Percentiles rank a stretch among this genome's conserved stretches.
These are phyloP conservation scores for Penicillium sp. DNA, from an alignment of 2,329 filamentous ascomycete species.

Conservation along the genomic window DNA sequence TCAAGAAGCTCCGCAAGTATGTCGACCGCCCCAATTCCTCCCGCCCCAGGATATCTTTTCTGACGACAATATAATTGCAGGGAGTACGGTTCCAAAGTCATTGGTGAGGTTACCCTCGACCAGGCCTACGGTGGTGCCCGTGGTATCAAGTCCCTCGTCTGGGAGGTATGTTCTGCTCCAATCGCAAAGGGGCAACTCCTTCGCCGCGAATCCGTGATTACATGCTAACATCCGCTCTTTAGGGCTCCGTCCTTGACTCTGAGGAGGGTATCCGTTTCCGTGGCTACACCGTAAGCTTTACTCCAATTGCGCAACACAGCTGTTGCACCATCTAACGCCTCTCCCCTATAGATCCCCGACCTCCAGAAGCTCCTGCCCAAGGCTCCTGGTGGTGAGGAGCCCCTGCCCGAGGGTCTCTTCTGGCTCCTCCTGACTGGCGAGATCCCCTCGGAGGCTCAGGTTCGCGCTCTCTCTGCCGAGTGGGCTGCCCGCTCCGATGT, in stretches of 20 bases:
- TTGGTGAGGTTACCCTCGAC: constrained; percentile 98
- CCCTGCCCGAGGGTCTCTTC: constrained; percentile 98
- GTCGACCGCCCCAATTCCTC: constrained; percentile 35
- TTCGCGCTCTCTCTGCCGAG: constrained; percentile 95
- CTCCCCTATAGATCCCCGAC: constrained; percentile 72
- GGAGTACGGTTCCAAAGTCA: constrained; percentile 90
- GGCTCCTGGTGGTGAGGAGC: constrained; percentile 94
- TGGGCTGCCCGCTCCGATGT: constrained; percentile 97
- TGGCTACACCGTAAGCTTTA: constrained; percentile 74
- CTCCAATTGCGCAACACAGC: background rate
- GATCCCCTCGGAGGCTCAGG: constrained; percentile 96
- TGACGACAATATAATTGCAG: constrained; percentile 48
- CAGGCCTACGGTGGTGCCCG: constrained; percentile 99
- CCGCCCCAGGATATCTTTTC: background rate
- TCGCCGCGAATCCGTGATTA: background rate
- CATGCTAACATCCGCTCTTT: constrained; percentile 17
- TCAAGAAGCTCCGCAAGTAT: constrained; percentile 97
- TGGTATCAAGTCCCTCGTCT: constrained; percentile 97
- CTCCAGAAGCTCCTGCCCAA: constrained; percentile 97
- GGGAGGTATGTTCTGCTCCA: constrained; percentile 67
- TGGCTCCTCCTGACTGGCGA: constrained; percentile 98
- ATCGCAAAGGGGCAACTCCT: background rate
- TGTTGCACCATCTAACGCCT: constrained; percentile 20
- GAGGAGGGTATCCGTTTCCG: constrained; percentile 99
- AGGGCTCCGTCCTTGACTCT: constrained; percentile 91